Percentiles rank a stretch among this genome's conserved stretches.
These are phyloP conservation scores for Margaritispora aquatica DNA, from an alignment of 495 filamentous ascomycete genomes.

Conservation along the genomic window DNA sequence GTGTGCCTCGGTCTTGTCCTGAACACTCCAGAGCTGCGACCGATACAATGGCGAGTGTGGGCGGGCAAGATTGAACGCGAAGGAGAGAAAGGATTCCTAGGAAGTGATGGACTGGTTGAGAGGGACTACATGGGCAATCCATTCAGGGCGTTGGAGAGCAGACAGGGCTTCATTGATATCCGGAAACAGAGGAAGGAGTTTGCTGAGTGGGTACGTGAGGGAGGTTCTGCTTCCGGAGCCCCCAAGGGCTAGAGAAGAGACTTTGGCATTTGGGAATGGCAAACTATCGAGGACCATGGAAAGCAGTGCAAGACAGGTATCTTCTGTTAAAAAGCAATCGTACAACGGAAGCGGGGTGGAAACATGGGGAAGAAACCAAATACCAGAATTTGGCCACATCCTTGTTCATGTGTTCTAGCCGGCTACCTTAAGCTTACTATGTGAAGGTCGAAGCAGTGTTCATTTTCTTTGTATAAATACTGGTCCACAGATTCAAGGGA, in stretches of 20 bases:
- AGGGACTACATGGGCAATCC: constrained; percentile 48
- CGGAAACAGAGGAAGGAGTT: constrained; percentile 72
- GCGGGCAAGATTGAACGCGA: constrained; percentile 75
- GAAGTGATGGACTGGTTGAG: constrained; percentile 54
- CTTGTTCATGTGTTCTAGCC: background rate
- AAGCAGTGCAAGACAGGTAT: background rate
- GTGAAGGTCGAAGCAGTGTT: too few relatives aligned
- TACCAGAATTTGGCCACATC: background rate
- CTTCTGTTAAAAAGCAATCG: background rate
- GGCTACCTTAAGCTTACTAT: background rate
- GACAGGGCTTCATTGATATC: constrained; percentile 44
- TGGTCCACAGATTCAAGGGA: too few relatives aligned
- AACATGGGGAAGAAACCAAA: too few relatives aligned
- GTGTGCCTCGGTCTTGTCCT: constrained; percentile 66
- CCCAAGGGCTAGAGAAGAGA: background rate
- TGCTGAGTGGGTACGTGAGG: constrained; percentile 59
- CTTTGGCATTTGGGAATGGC: background rate
- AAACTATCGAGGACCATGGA: too few relatives aligned
- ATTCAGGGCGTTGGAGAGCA: constrained; percentile 36
- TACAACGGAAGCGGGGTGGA: background rate
- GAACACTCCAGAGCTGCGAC: constrained; percentile 61
- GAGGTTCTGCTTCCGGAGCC: constrained; percentile 1
- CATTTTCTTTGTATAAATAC: background rate
- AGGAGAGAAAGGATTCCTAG: constrained; percentile 61
- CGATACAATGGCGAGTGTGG: constrained; percentile 79